Percentiles rank a stretch among this genome's conserved stretches.
Conservation (phyloP, 2,329 filamentous ascomycete species). For the Scopulariopsis brevicaulis region DNA sequence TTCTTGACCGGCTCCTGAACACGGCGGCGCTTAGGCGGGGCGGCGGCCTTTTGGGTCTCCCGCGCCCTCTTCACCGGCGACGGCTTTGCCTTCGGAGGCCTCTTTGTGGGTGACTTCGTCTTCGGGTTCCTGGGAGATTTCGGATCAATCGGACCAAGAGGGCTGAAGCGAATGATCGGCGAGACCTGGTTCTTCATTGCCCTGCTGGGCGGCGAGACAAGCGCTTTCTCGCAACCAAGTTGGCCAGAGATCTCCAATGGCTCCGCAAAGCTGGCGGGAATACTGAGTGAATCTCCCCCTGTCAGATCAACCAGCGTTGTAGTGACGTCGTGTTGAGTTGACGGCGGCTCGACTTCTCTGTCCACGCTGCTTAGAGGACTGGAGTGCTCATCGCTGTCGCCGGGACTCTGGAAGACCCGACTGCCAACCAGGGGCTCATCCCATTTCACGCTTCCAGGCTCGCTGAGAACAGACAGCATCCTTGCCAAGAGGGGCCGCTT, state of each 20-base stretch:
- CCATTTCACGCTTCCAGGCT: constrained; percentile 1
- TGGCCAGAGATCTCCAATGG: not conserved
- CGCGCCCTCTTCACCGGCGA: not conserved
- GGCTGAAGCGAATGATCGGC: not conserved
- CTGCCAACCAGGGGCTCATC: constrained; percentile 1
- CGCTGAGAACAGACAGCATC: constrained; percentile 2
- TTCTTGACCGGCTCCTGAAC: not conserved
- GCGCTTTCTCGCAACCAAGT: not conserved
- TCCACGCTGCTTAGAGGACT: not conserved
- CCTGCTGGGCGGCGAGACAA: not conserved
- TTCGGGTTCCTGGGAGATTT: not conserved
- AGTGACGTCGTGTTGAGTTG: not conserved
- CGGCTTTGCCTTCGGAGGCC: not conserved
- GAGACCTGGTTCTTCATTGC: not conserved
- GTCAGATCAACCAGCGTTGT: not conserved
- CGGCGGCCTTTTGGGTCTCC: not conserved
- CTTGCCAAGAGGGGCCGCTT: not conserved
- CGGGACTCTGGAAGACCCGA: not conserved
- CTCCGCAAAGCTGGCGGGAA: not conserved
- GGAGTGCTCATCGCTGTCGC: not conserved
- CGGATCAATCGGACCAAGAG: not conserved
- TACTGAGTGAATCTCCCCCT: not conserved
- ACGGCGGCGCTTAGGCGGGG: not conserved
- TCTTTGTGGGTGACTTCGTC: not conserved
- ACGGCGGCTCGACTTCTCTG: not conserved